Evolutionary conservation across 2,329 filamentous ascomycete genomes (phyloP).

Genomic region (Fusarium concolor): DNA sequence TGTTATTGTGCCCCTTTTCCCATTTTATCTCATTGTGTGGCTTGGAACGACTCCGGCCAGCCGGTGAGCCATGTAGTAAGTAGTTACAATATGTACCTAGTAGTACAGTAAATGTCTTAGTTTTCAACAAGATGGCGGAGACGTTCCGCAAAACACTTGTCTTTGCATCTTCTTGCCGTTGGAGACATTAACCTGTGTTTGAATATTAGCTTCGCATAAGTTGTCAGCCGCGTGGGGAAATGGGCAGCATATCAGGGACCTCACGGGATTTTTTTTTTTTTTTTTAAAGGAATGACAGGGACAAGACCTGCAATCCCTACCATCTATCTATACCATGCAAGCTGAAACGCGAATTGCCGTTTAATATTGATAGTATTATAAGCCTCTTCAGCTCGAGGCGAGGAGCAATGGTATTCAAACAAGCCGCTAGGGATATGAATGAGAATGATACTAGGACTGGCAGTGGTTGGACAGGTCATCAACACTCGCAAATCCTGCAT

Average conservation of each 20-base stretch:
- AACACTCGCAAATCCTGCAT: too few relatives aligned
- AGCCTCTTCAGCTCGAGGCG: background rate
- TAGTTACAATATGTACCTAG: conserved; percentile 6
- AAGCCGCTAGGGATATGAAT: background rate
- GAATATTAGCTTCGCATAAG: conserved; percentile 31
- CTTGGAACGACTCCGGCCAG: conserved; percentile 17
- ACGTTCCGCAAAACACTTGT: conserved; percentile 13
- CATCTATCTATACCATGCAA: background rate
- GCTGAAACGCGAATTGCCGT: conserved; percentile 5
- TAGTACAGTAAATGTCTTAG: conserved; percentile 19
- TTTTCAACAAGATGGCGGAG: background rate
- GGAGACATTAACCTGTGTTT: conserved; percentile 26
- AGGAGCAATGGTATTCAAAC: background rate
- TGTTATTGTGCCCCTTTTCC: conserved; percentile 14
- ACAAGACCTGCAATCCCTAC: conserved; percentile 2
- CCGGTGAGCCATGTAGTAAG: conserved; percentile 13
- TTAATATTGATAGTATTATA: background rate
- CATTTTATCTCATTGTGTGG: conserved; percentile 14
- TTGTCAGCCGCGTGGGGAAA: conserved; percentile 16
- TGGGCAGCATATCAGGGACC: conserved; percentile 12
- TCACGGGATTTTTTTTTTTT: conserved; percentile 8
- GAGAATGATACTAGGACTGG: background rate
- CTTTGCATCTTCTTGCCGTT: conserved; percentile 25
- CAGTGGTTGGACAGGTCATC: too few relatives aligned
- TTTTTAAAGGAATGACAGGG: background rate